Evolutionary conservation across 75 land plant species (phyloP).

Genomic region (Isoetes taiwanensis): DNA sequence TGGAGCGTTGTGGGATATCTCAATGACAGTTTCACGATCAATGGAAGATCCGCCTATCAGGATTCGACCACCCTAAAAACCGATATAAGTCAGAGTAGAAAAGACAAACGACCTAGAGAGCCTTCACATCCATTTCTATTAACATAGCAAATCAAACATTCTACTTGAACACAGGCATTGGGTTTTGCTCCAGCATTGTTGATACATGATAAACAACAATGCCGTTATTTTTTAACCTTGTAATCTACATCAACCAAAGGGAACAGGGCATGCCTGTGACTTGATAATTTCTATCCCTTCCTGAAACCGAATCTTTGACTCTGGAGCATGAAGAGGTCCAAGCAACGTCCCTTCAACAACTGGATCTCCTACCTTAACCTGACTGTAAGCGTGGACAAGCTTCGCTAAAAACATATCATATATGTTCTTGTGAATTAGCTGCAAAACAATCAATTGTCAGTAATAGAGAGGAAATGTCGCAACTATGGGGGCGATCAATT

Average conservation of each 20-base stretch:
- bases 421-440: slow-evolving; percentile 78
- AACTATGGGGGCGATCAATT: no score
- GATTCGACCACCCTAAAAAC: slow-evolving; percentile 67
- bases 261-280: slow-evolving; percentile 46
- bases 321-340: slow-evolving; percentile 74
- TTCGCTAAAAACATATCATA: slow-evolving; percentile 51
- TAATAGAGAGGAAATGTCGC: no score
- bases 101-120: neutral
- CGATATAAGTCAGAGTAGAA: neutral
- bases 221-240: no score
- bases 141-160: neutral
- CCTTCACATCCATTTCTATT: neutral
- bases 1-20: slow-evolving; percentile 63
- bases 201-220: neutral
- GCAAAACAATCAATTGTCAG: no score
- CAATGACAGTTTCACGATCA: slow-evolving; percentile 70
- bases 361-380: slow-evolving; percentile 88
- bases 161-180: no score
- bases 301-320: slow-evolving; percentile 46
- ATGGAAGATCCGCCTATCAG: slow-evolving; percentile 56
- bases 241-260: neutral
- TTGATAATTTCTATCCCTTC: slow-evolving; percentile 62
- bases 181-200: neutral
- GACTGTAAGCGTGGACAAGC: slow-evolving; percentile 59
- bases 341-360: slow-evolving; percentile 66